Percentiles rank a stretch among this genome's conserved stretches.
These are phyloP conservation scores for Vickermania spadyakhi DNA, from an alignment of 208 protist genomes.

Conservation along the genomic window DNA sequence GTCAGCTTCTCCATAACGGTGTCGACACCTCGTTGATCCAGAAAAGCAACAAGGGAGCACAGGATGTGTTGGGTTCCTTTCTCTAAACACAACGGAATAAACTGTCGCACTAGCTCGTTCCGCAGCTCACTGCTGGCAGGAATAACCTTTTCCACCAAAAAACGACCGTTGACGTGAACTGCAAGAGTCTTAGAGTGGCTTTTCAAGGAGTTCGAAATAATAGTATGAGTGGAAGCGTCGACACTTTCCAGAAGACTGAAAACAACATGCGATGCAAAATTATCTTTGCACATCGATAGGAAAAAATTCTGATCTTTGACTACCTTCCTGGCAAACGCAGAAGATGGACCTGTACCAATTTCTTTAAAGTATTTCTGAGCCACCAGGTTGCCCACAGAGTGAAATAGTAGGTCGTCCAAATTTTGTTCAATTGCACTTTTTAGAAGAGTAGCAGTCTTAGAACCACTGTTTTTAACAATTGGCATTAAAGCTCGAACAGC, in stretches of 20 bases:
- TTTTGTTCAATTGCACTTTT: constrained; percentile 45
- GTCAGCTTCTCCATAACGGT: constrained; percentile 36
- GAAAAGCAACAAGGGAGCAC: constrained; percentile 45
- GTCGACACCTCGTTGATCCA: constrained; percentile 56
- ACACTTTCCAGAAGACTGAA: constrained; percentile 61
- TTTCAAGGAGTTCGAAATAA: constrained; percentile 57
- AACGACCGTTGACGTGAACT: constrained; percentile 79
- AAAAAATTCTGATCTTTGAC: constrained; percentile 45
- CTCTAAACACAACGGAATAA: constrained; percentile 43
- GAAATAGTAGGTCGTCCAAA: constrained; percentile 39
- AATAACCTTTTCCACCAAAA: constrained; percentile 77
- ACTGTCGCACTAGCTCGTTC: constrained; percentile 60
- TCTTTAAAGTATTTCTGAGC: constrained; percentile 63
- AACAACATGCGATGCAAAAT: constrained; percentile 73
- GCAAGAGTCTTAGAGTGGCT: constrained; percentile 41
- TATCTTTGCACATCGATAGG: constrained; percentile 47
- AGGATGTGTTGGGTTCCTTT: constrained; percentile 81
- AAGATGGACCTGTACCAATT: constrained; percentile 29
- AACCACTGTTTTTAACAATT: constrained; percentile 57
- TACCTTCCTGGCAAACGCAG: constrained; percentile 45
- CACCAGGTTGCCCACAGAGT: constrained; percentile 72
- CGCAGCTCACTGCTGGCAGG: constrained; percentile 67
- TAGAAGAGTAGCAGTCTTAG: constrained; percentile 35
- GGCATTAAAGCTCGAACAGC: constrained; percentile 68
- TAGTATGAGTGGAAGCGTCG: constrained; percentile 48